A percentile compares a stretch with the other conserved stretches of the same genome.
Evolutionary conservation across 148 eudicot species (phyloP).

Genomic region (Spergularia marina): DNA sequence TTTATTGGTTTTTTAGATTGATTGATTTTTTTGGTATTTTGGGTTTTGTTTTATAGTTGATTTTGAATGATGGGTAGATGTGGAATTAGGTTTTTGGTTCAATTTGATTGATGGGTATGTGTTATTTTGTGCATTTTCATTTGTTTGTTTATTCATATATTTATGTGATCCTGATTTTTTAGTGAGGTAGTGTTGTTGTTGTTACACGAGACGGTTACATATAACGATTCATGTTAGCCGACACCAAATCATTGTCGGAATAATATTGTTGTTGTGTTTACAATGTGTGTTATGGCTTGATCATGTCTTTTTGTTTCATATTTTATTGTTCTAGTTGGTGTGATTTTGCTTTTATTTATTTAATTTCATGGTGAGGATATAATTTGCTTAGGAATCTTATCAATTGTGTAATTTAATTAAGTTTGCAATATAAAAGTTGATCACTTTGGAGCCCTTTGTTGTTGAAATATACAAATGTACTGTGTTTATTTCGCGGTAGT

Average conservation of each 20-base stretch:
- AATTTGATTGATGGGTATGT: constrained; percentile 23
- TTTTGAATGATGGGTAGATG: constrained; percentile 20
- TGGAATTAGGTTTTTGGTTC: constrained; percentile 5
- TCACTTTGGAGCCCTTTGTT: background rate
- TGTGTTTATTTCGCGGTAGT: background rate
- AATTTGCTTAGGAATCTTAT: no score
- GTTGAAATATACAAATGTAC: background rate
- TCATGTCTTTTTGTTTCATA: background rate
- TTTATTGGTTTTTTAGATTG: background rate
- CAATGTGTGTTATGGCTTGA: background rate
- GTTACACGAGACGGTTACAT: no score
- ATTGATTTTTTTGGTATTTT: constrained; percentile 11
- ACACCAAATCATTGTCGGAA: no score
- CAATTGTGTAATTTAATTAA: background rate
- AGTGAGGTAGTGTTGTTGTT: background rate
- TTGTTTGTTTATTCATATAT: background rate
- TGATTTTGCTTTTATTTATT: background rate
- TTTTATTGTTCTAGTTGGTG: background rate
- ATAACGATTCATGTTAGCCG: no score
- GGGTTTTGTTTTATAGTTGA: constrained; percentile 10
- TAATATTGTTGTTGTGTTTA: background rate
- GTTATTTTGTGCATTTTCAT: constrained; percentile 1
- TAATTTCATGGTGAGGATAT: background rate
- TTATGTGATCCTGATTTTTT: background rate
- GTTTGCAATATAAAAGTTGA: background rate